Evolutionary conservation across 768 basidiomycete species (phyloP), one percentile per base, ranked within the genome.

Genomic region (Lepiota venenata): DNA sequence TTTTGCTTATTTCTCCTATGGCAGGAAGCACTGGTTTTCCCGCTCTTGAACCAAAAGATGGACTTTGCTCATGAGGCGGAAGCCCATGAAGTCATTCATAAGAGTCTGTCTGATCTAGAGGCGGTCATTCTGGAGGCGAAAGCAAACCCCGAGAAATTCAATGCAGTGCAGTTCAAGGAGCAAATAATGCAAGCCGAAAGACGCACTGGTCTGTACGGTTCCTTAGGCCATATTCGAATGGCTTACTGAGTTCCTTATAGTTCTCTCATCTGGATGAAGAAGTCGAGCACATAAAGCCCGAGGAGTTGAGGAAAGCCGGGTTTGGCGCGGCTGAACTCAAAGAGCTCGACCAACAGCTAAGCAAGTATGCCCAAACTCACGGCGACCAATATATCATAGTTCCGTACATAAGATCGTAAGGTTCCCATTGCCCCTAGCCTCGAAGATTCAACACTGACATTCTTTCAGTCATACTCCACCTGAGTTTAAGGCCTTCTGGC

Each of bases 21-120:
- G 20, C 18, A 51, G 41, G 50, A 51, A 21, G 41, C 20, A 3
- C 21, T 43, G 4, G 45, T 54, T 18, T 54, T 54, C 21, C 52
- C 52, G 12, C 11, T 54, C 20, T 10, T 47, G 37, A 54, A 54
- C 32, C 27, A 54, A 38, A 54, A 47, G 37, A 54, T 54, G 52
- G 29, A 54, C 25, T 54, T 54, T 47, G 38, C 18, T 20, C 27
- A 37, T 18, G 50, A 51, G 41, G 35, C 35, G 20, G 50, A 44
- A 18, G 50, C 40, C 14, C 50, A 51, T 35, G 50, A 51, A 25
- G 37, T 32, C 27, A 47, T 47, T 4, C 38, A 47, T 14, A 21
- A 47, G 18, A 20, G 27, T 8, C 14, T 47, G 16, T 27, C 38
- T 12, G 52, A 47, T 21, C 12, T 51, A n/a, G 50, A 43, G n/a